Evolutionary conservation across 805 yeast species (phyloP).

Genomic region (Kluyveromyces nonfermentans): DNA sequence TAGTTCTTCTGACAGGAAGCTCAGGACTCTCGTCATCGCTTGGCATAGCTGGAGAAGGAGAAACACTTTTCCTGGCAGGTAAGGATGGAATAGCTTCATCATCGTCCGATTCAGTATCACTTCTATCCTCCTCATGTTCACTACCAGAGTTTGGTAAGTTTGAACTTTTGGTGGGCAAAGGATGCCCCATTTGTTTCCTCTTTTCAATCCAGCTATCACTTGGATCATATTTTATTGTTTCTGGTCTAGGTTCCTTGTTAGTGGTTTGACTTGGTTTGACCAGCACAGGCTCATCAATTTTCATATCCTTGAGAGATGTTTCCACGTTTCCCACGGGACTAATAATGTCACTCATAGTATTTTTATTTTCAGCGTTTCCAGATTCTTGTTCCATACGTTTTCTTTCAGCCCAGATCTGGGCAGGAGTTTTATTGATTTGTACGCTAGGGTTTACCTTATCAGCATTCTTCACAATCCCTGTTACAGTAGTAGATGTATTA

Average conservation of each 20-base stretch:
- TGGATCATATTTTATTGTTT: not conserved
- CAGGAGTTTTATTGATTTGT: conserved; percentile 70
- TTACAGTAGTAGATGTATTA: conserved; percentile 22
- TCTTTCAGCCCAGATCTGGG: conserved; percentile 92
- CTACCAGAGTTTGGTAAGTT: not conserved
- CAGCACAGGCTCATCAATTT: not conserved
- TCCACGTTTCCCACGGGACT: not conserved
- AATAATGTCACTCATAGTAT: conserved; percentile 2
- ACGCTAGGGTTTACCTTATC: conserved; percentile 26
- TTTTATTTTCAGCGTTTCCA: not conserved
- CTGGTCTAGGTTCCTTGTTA: not conserved
- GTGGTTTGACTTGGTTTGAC: not conserved
- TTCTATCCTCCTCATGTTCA: not conserved
- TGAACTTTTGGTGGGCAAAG: not conserved
- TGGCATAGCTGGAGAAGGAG: conserved; percentile 16
- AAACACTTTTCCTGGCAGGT: conserved; percentile 19
- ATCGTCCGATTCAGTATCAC: not conserved
- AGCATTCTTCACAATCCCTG: conserved; percentile 3
- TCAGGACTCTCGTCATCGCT: conserved; percentile 10
- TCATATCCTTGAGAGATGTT: not conserved
- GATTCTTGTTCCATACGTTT: conserved; percentile 41
- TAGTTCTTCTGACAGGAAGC: conserved; percentile 9
- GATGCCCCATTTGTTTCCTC: conserved; percentile 1
- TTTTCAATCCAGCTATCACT: not conserved
- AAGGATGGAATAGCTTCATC: conserved; percentile 8